Evolutionary conservation across 257 asterid genomes (phyloP).

Genomic region (Solanum medicagineum): DNA sequence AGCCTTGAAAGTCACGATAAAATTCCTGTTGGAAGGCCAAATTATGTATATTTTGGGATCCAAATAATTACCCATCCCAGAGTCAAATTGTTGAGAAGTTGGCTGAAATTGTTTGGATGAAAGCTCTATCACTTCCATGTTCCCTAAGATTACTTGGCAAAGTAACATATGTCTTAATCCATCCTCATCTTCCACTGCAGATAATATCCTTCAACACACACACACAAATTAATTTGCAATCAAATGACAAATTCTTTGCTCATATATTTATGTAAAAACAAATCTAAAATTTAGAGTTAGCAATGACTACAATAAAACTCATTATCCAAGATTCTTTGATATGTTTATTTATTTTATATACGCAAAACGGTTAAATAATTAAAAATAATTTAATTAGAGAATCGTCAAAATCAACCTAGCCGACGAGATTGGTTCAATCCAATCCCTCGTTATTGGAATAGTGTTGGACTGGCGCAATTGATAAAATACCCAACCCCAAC

Average conservation of each 20-base stretch:
- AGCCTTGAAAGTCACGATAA: slow-evolving; percentile 19
- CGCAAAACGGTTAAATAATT: too few relatives aligned
- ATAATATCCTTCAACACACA: slow-evolving; percentile 13
- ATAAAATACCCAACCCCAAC: too few relatives aligned
- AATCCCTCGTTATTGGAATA: too few relatives aligned
- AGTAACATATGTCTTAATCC: slow-evolving; percentile 36
- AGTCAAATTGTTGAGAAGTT: slow-evolving; percentile 23
- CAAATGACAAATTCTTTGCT: too few relatives aligned
- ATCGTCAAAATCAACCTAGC: too few relatives aligned
- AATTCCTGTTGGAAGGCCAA: slow-evolving; percentile 28
- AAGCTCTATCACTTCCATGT: slow-evolving; percentile 15
- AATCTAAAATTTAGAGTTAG: neutral
- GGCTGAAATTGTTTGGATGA: slow-evolving; percentile 33
- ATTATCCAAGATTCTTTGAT: neutral
- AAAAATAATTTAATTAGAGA: too few relatives aligned
- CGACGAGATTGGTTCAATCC: too few relatives aligned
- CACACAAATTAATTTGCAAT: neutral
- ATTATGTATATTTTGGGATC: slow-evolving; percentile 26
- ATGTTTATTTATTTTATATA: neutral
- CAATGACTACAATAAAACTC: neutral
- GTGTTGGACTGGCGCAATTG: too few relatives aligned
- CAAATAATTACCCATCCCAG: slow-evolving; percentile 31
- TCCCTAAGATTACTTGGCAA: slow-evolving; percentile 45
- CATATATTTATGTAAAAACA: too few relatives aligned
- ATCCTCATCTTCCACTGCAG: slow-evolving; percentile 29